Percentiles rank a stretch among this genome's conserved stretches.
phyloP scores from a whole-genome alignment of 2,329 filamentous ascomycete genomes.

The Diatrype stigma region DNA sequence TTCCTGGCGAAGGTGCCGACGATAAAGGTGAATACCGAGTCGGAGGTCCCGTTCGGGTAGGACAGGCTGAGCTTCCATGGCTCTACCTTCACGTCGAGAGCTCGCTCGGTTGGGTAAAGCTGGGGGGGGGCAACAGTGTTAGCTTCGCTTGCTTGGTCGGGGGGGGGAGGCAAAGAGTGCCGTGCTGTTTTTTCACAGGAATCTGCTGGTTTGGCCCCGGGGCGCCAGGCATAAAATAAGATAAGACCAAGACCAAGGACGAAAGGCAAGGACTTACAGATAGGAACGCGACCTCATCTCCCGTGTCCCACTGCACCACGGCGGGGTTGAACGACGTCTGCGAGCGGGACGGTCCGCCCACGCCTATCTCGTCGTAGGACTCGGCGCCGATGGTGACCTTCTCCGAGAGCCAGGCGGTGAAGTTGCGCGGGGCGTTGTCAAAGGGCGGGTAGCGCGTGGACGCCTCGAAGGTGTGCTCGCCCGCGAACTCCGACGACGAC shows the following conservation, averaged over 20 bases:
- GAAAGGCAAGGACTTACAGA: constrained; percentile 15
- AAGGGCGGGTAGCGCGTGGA: constrained; percentile 55
- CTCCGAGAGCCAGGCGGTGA: constrained; percentile 53
- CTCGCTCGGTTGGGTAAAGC: constrained; percentile 35
- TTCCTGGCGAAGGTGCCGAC: constrained; percentile 43
- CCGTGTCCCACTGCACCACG: constrained; percentile 54
- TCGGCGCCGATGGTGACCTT: constrained; percentile 58
- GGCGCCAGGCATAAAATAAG: no score
- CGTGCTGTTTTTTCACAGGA: no score
- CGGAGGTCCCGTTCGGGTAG: constrained; percentile 48
- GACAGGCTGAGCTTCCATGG: constrained; percentile 42
- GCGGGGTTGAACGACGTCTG: constrained; percentile 55
- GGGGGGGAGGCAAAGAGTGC: no score
- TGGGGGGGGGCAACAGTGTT: constrained; percentile 9
- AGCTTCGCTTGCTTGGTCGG: neutral
- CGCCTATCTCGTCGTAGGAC: constrained; percentile 50
- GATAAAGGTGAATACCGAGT: constrained; percentile 46
- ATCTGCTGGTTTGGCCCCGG: no score
- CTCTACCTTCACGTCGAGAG: constrained; percentile 37
- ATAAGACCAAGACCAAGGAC: no score
- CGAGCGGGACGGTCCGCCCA: constrained; percentile 51
- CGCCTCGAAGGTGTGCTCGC: constrained; percentile 48
- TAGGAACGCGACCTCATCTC: constrained; percentile 31
- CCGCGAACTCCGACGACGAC: constrained; percentile 45
- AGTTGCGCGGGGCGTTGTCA: constrained; percentile 53